A percentile compares a stretch with the other conserved stretches of the same genome.
These are phyloP conservation scores for Talaromyces verruculosus DNA, from an alignment of 2,329 filamentous ascomycete genomes.

Conservation along the genomic window DNA sequence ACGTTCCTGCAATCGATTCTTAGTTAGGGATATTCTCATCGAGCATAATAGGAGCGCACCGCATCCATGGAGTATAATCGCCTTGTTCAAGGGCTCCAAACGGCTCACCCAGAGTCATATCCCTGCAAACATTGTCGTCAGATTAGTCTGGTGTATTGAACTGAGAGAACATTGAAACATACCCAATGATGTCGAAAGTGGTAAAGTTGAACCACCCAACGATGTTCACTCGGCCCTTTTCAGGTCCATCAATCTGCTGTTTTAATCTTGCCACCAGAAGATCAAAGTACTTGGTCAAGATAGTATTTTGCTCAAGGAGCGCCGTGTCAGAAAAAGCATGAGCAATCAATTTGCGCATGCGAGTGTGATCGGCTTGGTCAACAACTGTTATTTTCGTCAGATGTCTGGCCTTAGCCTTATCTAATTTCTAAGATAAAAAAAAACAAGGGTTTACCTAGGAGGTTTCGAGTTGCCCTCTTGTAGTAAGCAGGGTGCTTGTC, in stretches of 20 bases:
- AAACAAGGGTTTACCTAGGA: neutral
- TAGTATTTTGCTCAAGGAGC: constrained; percentile 34
- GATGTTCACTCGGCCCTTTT: constrained; percentile 30
- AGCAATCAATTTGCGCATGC: constrained; percentile 35
- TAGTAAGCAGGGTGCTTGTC: constrained; percentile 14
- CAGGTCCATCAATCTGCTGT: constrained; percentile 17
- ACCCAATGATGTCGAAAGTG: constrained; percentile 45
- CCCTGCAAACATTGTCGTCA: constrained; percentile 17
- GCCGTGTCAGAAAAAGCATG: constrained; percentile 40
- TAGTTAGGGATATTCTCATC: neutral
- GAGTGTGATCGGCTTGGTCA: constrained; percentile 28
- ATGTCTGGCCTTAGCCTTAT: neutral
- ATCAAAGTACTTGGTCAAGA: constrained; percentile 34
- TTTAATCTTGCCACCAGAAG: constrained; percentile 29
- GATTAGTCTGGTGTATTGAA: neutral
- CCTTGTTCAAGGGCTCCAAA: constrained; percentile 30
- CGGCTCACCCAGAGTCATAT: constrained; percentile 43
- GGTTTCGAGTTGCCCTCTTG: constrained; percentile 1
- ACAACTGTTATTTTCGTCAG: neutral
- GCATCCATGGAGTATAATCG: constrained; percentile 16
- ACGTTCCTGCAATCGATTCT: constrained; percentile 20
- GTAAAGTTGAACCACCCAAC: constrained; percentile 38
- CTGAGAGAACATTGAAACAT: neutral
- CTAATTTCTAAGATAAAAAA: neutral
- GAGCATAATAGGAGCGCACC: neutral